phyloP scores from a whole-genome alignment of 345 rosid genomes.

The Firmiana major region DNA sequence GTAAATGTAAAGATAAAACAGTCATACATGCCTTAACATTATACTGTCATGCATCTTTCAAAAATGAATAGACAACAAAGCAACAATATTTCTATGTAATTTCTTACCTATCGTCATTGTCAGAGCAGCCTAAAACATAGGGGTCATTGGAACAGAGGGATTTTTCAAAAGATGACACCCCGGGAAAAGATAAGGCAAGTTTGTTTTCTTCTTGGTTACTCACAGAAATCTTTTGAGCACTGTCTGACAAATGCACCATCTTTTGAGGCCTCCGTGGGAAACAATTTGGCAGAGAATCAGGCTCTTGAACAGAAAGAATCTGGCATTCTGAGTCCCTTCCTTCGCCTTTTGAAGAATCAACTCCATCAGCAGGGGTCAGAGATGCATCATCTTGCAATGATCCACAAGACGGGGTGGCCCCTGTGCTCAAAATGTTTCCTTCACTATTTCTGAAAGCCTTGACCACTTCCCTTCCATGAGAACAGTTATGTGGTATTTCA shows the following conservation, averaged over 20 bases:
- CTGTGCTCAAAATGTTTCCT: slow-evolving; percentile 66
- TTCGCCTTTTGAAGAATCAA: slow-evolving; percentile 29
- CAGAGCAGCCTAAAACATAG: slow-evolving; percentile 18
- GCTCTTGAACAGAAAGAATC: slow-evolving; percentile 22
- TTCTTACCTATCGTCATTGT: slow-evolving; percentile 36
- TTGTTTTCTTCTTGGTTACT: slow-evolving; percentile 27
- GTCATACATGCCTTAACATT: neutral
- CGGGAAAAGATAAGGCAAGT: slow-evolving; percentile 32
- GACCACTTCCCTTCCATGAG: slow-evolving; percentile 31
- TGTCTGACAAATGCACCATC: slow-evolving; percentile 19
- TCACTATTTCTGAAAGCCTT: slow-evolving; percentile 64
- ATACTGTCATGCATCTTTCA: neutral
- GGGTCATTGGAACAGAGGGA: slow-evolving; percentile 19
- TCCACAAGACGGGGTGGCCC: slow-evolving; percentile 34
- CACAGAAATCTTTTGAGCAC: slow-evolving; percentile 14
- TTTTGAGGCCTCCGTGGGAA: slow-evolving; percentile 38
- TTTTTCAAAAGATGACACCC: slow-evolving; percentile 24
- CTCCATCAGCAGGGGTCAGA: slow-evolving; percentile 19
- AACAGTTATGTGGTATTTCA: slow-evolving; percentile 27
- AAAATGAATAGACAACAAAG: neutral
- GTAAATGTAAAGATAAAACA: neutral
- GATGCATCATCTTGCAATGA: slow-evolving; percentile 32
- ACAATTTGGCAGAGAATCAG: slow-evolving; percentile 37
- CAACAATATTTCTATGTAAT: neutral
- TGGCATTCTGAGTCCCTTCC: slow-evolving; percentile 16